These are phyloP conservation scores for Santalum album DNA, from an alignment of 164 flowering plant genomes.

Conservation along the genomic window DNA sequence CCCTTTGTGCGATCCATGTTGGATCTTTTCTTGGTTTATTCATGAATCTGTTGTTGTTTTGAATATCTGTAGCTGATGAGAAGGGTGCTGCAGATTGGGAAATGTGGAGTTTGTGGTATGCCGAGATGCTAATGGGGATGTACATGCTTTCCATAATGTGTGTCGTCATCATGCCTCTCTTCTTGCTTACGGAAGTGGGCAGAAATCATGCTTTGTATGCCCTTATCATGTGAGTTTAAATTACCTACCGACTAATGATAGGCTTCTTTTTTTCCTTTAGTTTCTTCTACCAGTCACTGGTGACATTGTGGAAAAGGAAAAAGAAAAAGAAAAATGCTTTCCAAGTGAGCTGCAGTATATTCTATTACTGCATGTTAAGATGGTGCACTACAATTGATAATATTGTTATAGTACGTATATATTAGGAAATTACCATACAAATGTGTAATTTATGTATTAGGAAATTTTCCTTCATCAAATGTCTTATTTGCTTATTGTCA, in stretches of 20 bases:
- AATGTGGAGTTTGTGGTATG: slow-evolving; percentile 70
- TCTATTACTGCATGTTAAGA: too few relatives aligned
- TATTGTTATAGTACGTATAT: too few relatives aligned
- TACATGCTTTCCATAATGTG: slow-evolving; percentile 88
- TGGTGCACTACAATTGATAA: too few relatives aligned
- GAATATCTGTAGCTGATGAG: slow-evolving; percentile 5
- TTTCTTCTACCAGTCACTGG: too few relatives aligned
- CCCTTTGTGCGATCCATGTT: background rate
- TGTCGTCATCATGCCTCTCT: slow-evolving; percentile 95
- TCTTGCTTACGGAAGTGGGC: slow-evolving; percentile 68
- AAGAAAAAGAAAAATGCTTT: too few relatives aligned
- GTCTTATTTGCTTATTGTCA: too few relatives aligned
- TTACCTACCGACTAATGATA: background rate
- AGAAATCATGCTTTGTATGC: slow-evolving; percentile 79
- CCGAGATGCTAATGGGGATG: slow-evolving; percentile 54
- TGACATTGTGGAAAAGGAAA: too few relatives aligned
- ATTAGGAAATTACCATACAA: too few relatives aligned
- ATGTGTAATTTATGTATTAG: too few relatives aligned
- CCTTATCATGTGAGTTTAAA: slow-evolving; percentile 80
- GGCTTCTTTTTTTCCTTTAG: background rate
- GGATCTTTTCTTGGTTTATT: background rate
- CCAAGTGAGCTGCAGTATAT: too few relatives aligned
- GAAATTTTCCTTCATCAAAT: too few relatives aligned
- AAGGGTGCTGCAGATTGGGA: slow-evolving; percentile 53
- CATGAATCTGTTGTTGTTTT: background rate